Evolutionary conservation across 2,329 filamentous ascomycete genomes (phyloP).

Genomic region (Balansia obtecta): DNA sequence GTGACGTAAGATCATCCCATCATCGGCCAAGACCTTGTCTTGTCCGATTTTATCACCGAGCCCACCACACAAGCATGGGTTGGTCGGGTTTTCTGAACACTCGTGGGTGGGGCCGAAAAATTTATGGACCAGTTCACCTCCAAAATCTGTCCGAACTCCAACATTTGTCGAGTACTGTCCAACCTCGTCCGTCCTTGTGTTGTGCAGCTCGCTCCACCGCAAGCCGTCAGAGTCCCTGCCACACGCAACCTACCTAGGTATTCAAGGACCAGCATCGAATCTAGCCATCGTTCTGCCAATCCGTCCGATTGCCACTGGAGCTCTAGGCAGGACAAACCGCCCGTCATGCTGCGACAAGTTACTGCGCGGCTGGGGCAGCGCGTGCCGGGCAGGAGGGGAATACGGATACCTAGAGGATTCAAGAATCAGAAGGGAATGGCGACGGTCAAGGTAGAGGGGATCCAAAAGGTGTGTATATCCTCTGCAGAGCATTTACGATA

Average conservation of each 20-base stretch:
- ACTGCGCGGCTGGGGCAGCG: conserved; percentile 18
- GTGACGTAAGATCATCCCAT: too few species aligned
- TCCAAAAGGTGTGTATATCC: conserved; percentile 15
- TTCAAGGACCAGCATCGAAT: neutral
- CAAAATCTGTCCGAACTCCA: neutral
- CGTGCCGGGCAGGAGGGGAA: conserved; percentile 12
- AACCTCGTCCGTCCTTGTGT: neutral
- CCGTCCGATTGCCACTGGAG: too few species aligned
- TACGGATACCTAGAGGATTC: conserved; percentile 12
- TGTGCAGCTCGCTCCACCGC: neutral
- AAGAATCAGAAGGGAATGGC: conserved; percentile 13
- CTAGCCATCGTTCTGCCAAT: too few species aligned
- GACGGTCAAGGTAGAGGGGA: conserved; percentile 22
- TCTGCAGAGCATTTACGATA: neutral
- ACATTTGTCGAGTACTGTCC: neutral
- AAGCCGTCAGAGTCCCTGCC: too few species aligned
- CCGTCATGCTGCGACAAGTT: conserved; percentile 24
- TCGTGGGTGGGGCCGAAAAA: neutral
- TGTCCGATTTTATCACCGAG: conserved; percentile 11
- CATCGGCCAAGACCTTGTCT: conserved; percentile 10
- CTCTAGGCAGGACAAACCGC: neutral
- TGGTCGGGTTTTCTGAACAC: too few species aligned
- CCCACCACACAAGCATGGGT: neutral
- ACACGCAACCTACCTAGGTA: neutral
- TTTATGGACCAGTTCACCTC: neutral